A percentile compares a stretch with the other conserved stretches of the same genome.
Conservation (phyloP, 306 rosid species). For the Prunus mongolica region DNA sequence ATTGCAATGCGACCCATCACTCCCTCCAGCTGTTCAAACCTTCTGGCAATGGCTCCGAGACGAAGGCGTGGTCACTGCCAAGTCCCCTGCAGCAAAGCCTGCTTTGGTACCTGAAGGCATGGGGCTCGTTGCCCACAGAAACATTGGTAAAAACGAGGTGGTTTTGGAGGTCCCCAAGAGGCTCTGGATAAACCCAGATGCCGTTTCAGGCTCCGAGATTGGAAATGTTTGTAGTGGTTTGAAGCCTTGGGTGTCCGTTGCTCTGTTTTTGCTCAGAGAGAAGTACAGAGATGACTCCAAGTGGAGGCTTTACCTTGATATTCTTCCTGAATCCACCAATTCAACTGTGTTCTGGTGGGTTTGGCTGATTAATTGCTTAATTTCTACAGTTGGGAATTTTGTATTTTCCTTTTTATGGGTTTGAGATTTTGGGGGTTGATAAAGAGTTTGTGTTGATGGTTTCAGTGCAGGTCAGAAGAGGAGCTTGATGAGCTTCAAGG, state of each 20-base stretch:
- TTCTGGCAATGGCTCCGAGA: slow-evolving; percentile 88
- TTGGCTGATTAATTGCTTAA: neutral
- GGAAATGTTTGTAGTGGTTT: slow-evolving; percentile 66
- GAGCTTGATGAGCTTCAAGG: slow-evolving; percentile 91
- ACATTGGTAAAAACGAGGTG: slow-evolving; percentile 69
- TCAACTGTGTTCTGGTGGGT: slow-evolving; percentile 93
- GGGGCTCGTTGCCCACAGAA: slow-evolving; percentile 61
- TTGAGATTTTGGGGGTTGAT: slow-evolving; percentile 46
- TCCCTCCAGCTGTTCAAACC: slow-evolving; percentile 53
- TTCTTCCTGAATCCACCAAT: slow-evolving; percentile 73
- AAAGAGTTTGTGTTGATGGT: slow-evolving; percentile 44
- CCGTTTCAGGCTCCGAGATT: slow-evolving; percentile 79
- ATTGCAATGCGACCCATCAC: slow-evolving; percentile 47
- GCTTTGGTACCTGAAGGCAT: slow-evolving; percentile 71
- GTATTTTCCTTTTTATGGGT: neutral
- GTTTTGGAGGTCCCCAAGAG: slow-evolving; percentile 91
- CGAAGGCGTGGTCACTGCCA: slow-evolving; percentile 71
- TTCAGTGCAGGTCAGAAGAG: slow-evolving; percentile 99
- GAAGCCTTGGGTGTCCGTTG: slow-evolving; percentile 90
- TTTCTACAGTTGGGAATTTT: neutral
- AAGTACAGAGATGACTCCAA: slow-evolving; percentile 50
- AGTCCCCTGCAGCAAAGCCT: slow-evolving; percentile 80
- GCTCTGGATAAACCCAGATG: slow-evolving; percentile 91
- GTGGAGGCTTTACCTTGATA: slow-evolving; percentile 67
- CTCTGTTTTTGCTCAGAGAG: slow-evolving; percentile 71